A percentile compares a stretch with the other conserved stretches of the same genome.
These are phyloP conservation scores for Saturnispora quitensis DNA, from an alignment of 805 yeast genomes.

Conservation along the genomic window DNA sequence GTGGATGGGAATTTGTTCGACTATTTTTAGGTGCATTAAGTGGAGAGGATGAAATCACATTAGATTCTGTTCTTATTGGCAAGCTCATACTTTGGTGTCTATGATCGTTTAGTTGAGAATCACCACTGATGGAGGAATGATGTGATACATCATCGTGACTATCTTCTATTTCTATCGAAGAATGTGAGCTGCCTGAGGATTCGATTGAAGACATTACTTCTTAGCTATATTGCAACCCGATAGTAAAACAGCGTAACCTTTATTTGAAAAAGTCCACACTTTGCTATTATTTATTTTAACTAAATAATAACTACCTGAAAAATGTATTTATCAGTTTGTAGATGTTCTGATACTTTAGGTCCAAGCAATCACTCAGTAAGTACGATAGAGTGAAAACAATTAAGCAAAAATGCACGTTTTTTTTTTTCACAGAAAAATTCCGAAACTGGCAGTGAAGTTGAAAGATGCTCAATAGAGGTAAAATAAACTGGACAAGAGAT, in stretches of 20 bases:
- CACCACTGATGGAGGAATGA: slow-evolving; percentile 30
- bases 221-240: not conserved
- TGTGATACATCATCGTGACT: slow-evolving; percentile 25
- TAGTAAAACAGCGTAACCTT: not conserved
- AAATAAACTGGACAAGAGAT: not conserved
- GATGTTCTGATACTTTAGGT: not conserved
- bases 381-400: not conserved
- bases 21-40: not conserved
- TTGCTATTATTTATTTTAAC: not conserved
- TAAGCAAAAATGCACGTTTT: not conserved
- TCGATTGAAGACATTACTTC: slow-evolving; percentile 1
- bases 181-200: not conserved
- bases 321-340: not conserved
- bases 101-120: slow-evolving; percentile 29
- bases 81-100: slow-evolving; percentile 27
- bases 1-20: not conserved
- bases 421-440: not conserved
- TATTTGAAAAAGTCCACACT: not conserved
- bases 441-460: not conserved
- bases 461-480: not conserved
- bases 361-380: not conserved
- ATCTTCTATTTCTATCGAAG: slow-evolving; percentile 21
- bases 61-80: slow-evolving; percentile 26
- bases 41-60: not conserved
- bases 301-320: not conserved